These are phyloP conservation scores for Coniochaeta ligniaria DNA, from an alignment of 2,329 filamentous ascomycete genomes.

Conservation along the genomic window DNA sequence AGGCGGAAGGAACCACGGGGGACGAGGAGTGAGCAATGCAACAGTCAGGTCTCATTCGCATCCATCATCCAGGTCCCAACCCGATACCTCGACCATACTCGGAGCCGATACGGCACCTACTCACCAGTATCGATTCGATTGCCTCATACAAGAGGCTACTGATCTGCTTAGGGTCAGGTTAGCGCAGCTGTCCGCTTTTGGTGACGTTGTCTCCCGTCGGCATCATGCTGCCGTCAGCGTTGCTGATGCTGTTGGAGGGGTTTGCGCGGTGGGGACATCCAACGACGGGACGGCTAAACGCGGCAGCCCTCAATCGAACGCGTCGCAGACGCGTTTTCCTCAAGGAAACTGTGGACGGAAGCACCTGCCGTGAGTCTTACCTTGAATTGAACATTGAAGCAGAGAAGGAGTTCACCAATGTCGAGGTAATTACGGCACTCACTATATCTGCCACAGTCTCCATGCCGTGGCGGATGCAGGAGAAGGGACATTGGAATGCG, in stretches of 20 bases:
- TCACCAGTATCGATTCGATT: neutral
- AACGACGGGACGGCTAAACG: neutral
- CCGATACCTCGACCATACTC: neutral
- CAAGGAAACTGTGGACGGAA: neutral
- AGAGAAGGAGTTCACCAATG: neutral
- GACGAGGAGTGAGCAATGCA: slow-evolving; percentile 25
- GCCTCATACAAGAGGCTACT: neutral
- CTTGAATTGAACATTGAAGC: neutral
- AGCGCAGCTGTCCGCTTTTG: neutral
- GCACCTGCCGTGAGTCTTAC: neutral
- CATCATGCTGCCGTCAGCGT: neutral
- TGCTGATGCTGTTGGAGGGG: neutral
- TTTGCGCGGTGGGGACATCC: neutral
- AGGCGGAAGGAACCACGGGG: slow-evolving; percentile 37
- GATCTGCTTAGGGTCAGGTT: neutral
- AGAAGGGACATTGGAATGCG: neutral
- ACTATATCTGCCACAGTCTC: neutral
- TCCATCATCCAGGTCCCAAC: too few species aligned
- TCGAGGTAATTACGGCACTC: neutral
- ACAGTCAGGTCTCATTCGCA: neutral
- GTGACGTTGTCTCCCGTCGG: neutral
- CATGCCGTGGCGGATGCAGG: neutral
- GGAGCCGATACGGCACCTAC: neutral
- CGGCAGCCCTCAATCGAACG: neutral
- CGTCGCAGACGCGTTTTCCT: neutral